Conservation (phyloP, 2,329 filamentous ascomycete species). For the Cladosporium sp. region DNA sequence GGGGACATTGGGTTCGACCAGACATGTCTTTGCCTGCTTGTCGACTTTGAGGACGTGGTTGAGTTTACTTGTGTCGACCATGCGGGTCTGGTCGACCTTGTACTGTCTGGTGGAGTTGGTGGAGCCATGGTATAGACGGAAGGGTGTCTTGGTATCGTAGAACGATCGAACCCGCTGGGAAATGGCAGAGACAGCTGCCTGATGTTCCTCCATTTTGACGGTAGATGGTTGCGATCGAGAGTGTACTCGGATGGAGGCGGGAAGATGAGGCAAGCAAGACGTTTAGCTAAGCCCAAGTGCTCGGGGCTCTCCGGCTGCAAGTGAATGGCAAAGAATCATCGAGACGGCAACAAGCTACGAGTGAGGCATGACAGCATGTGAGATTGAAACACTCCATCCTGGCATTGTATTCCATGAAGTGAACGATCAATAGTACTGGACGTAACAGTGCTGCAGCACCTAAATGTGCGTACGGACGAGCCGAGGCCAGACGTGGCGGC, state of each 20-base stretch:
- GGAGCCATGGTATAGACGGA: constrained; percentile 55
- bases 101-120: constrained; percentile 52
- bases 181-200: constrained; percentile 34
- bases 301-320: neutral
- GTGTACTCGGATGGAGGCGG: neutral
- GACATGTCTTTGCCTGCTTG: constrained; percentile 47
- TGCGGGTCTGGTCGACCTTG: constrained; percentile 22
- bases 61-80: constrained; percentile 64
- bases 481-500: neutral
- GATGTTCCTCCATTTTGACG: constrained; percentile 30
- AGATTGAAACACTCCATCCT: too few relatives aligned
- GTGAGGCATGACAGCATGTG: too few relatives aligned
- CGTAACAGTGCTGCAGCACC: neutral
- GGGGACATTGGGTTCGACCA: constrained; percentile 67
- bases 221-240: neutral
- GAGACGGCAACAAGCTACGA: too few relatives aligned
- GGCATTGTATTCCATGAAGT: too few relatives aligned
- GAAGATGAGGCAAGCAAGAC: neutral
- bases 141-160: constrained; percentile 32
- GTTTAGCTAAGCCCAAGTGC: neutral
- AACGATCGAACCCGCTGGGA: constrained; percentile 42
- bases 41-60: constrained; percentile 61
- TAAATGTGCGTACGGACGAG: neutral
- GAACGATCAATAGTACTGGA: neutral
- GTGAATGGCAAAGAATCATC: neutral